Conservation (phyloP, 495 filamentous ascomycete genomes). For the Rhypophila decipiens region DNA sequence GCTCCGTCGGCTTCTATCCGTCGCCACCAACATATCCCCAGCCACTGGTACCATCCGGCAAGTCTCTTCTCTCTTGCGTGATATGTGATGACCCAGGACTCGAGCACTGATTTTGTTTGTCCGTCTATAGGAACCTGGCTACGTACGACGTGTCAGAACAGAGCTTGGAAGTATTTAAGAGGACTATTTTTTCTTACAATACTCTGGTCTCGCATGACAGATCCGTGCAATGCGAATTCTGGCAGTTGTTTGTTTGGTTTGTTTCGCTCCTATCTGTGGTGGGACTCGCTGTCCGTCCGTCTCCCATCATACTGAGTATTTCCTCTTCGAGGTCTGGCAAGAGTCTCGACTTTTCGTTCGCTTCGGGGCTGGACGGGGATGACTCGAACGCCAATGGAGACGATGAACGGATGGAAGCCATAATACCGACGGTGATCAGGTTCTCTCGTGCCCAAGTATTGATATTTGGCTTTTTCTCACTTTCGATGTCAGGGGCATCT, state of each 20-base stretch:
- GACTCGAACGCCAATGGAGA: too few species aligned
- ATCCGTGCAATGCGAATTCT: background rate
- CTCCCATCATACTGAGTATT: background rate
- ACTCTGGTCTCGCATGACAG: slow-evolving; percentile 2
- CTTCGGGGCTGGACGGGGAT: too few species aligned
- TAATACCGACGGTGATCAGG: too few species aligned
- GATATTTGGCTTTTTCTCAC: too few species aligned
- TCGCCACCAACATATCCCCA: slow-evolving; percentile 7
- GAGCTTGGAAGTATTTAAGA: background rate
- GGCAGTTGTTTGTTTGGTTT: background rate
- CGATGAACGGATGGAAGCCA: too few species aligned
- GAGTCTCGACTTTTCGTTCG: background rate
- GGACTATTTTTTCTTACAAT: background rate
- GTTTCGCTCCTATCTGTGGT: background rate
- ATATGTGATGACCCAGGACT: slow-evolving; percentile 18
- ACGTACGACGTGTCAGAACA: background rate
- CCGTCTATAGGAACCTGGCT: slow-evolving; percentile 2
- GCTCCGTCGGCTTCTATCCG: slow-evolving; percentile 6
- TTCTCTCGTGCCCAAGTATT: too few species aligned
- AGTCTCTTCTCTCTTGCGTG: slow-evolving; percentile 6
- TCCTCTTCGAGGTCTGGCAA: background rate
- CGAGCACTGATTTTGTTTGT: slow-evolving; percentile 6
- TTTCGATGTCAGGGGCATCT: too few species aligned
- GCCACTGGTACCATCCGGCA: background rate
- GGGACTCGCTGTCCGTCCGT: background rate